Evolutionary conservation across 441 rosid species (phyloP).

Genomic region (Brassica hybrid): DNA sequence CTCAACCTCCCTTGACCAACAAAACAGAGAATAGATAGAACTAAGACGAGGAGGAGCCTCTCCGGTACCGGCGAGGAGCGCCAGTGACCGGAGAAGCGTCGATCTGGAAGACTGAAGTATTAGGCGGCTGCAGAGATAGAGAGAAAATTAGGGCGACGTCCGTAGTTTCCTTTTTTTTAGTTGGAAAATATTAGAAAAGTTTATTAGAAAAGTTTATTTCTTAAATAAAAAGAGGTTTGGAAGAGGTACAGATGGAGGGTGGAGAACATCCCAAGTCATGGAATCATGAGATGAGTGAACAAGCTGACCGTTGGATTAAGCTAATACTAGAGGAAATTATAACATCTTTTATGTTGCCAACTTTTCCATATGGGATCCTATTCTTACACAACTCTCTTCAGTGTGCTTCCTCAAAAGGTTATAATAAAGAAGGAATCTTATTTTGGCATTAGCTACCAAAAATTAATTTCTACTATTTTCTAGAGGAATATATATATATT

Average conservation of each 20-base stretch:
- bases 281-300: neutral
- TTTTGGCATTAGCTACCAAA: conserved; percentile 19
- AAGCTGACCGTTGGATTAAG: neutral
- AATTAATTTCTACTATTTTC: neutral
- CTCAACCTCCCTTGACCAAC: too few relatives aligned
- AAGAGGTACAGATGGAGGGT: neutral
- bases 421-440: neutral
- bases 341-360: conserved; percentile 29
- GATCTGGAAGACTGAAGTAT: too few relatives aligned
- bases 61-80: too few relatives aligned
- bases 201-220: too few relatives aligned
- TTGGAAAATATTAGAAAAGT: too few relatives aligned
- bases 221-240: neutral
- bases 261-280: neutral
- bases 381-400: conserved; percentile 42
- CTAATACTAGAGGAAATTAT: neutral
- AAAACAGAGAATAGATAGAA: too few relatives aligned
- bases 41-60: too few relatives aligned
- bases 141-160: too few relatives aligned
- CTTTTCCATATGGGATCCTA: conserved; percentile 41
- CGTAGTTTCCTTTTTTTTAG: too few relatives aligned
- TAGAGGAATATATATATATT: conserved; percentile 9
- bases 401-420: neutral
- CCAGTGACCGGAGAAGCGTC: too few relatives aligned
- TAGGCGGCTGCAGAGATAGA: too few relatives aligned